Percentiles rank a stretch among this genome's conserved stretches.
phyloP scores from a whole-genome alignment of 371 early-diverging fungal species.

The Batrachochytrium dendrobatidis region DNA sequence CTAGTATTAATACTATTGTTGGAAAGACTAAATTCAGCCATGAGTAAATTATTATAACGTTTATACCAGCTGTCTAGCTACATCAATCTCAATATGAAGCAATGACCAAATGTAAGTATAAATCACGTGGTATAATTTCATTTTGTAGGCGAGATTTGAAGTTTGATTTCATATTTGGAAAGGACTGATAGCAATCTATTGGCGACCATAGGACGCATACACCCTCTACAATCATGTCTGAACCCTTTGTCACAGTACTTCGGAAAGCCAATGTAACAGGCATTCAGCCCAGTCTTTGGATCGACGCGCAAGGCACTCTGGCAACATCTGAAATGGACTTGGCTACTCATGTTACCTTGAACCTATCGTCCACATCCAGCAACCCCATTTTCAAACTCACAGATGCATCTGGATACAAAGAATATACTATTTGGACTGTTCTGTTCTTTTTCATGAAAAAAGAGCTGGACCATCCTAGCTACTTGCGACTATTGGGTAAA shows the following conservation, averaged over 20 bases:
- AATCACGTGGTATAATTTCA: too few relatives aligned
- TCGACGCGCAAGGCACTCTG: not conserved
- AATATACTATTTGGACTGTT: slow-evolving; percentile 67
- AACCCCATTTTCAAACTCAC: not conserved
- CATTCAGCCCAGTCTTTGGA: not conserved
- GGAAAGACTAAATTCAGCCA: too few relatives aligned
- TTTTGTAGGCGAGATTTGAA: too few relatives aligned
- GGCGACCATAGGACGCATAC: too few relatives aligned
- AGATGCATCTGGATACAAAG: slow-evolving; percentile 23
- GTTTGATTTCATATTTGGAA: too few relatives aligned
- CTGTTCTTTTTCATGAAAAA: slow-evolving; percentile 61
- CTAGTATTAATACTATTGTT: too few relatives aligned
- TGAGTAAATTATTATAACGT: too few relatives aligned
- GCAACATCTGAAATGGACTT: not conserved
- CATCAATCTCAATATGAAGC: too few relatives aligned
- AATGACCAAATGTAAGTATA: too few relatives aligned
- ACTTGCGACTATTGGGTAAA: slow-evolving; percentile 49
- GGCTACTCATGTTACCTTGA: not conserved
- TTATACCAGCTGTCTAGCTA: too few relatives aligned
- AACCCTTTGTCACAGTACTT: not conserved
- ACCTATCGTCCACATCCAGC: not conserved
- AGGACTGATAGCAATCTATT: too few relatives aligned
- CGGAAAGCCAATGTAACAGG: not conserved
- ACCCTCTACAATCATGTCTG: too few relatives aligned
- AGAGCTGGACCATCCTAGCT: slow-evolving; percentile 59